phyloP scores from a whole-genome alignment of 495 filamentous ascomycete species.

The Aspergillus bridgeri region DNA sequence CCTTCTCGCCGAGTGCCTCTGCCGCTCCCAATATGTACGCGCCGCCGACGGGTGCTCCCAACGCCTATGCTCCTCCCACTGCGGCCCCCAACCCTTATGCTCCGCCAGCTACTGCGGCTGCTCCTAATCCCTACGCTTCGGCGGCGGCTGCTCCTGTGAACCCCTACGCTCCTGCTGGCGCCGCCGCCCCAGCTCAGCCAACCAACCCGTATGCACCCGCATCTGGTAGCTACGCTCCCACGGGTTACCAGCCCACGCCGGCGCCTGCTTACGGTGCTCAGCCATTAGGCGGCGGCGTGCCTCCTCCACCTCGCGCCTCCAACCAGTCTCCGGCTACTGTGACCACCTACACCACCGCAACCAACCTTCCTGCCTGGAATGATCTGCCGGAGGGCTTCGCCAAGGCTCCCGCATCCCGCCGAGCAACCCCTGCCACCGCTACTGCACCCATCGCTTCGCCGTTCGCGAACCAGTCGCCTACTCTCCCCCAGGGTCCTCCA shows the following conservation, averaged over 20 bases:
- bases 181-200: constrained; percentile 32
- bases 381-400: constrained; percentile 82
- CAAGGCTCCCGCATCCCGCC: constrained; percentile 65
- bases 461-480: constrained; percentile 64
- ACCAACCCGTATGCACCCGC: constrained; percentile 65
- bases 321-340: constrained; percentile 57
- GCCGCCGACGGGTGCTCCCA: constrained; percentile 22
- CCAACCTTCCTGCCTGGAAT: constrained; percentile 81
- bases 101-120: constrained; percentile 24
- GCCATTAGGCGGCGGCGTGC: constrained; percentile 37
- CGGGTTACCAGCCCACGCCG: constrained; percentile 51
- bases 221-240: constrained; percentile 31
- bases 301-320: constrained; percentile 57
- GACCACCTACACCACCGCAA: constrained; percentile 64
- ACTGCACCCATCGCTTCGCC: constrained; percentile 58
- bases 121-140: constrained; percentile 32
- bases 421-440: constrained; percentile 63
- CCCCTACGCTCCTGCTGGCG: constrained; percentile 57
- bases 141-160: constrained; percentile 39
- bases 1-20: constrained; percentile 31
- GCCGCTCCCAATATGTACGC: constrained; percentile 27
- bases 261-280: constrained; percentile 42
- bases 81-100: constrained; percentile 21
- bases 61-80: constrained; percentile 20
- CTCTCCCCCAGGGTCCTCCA: constrained; percentile 47